These are phyloP conservation scores for Urostyla sp. DNA, from an alignment of 73 alveolate species.

Conservation along the genomic window DNA sequence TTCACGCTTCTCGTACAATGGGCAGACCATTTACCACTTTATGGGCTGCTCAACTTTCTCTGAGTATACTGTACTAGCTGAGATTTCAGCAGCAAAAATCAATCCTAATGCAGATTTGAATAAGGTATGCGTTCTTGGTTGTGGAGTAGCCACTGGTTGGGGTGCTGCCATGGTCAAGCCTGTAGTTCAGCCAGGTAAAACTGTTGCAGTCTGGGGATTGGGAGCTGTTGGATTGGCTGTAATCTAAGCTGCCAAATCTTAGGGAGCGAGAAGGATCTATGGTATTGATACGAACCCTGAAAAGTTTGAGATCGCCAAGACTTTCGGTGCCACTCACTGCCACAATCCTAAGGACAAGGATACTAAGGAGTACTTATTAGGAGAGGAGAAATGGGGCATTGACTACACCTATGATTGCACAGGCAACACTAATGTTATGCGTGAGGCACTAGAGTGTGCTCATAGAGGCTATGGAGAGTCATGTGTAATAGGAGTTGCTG, in stretches of 20 bases:
- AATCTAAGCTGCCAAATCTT: constrained; percentile 82
- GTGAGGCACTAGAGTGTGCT: constrained; percentile 83
- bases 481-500: constrained; percentile 95
- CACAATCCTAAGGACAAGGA: constrained; percentile 81
- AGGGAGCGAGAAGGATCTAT: constrained; percentile 81
- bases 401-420: constrained; percentile 92
- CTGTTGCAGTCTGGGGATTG: constrained; percentile 92
- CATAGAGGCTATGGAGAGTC: constrained; percentile 90
- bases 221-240: constrained; percentile 97
- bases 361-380: constrained; percentile 63
- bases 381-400: constrained; percentile 84
- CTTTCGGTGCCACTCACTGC: constrained; percentile 91
- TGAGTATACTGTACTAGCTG: constrained; percentile 91
- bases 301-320: constrained; percentile 84
- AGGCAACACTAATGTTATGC: constrained; percentile 85
- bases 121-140: constrained; percentile 88
- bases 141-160: constrained; percentile 94
- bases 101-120: constrained; percentile 81
- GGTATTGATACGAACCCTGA: constrained; percentile 90
- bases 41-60: constrained; percentile 89
- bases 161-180: constrained; percentile 91
- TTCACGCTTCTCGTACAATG: constrained; percentile 83
- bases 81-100: constrained; percentile 82
- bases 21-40: constrained; percentile 85
- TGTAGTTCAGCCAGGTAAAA: constrained; percentile 82